Base-by-base conservation (phyloP, 495 filamentous ascomycete species). In the Beverwykella pulmonaria region DNA sequence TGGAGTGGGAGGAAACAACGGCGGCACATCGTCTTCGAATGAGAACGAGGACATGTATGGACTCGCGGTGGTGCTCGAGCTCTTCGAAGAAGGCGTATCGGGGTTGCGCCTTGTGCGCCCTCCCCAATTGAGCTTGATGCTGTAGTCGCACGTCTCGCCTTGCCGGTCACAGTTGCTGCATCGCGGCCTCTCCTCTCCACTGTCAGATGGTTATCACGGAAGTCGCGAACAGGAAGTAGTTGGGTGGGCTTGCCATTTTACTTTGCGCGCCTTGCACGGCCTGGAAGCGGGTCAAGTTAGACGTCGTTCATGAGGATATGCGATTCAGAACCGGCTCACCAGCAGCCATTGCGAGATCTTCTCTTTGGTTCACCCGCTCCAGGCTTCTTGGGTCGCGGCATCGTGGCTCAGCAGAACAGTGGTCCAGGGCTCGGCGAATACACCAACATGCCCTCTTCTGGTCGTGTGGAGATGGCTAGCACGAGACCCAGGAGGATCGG, bases 281-380 rank as follows among this genome's bases (percentile, higher is more conserved):
- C 71, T 73, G 52, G n/a, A 50, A 7, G 48, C 12, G 1, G 19
- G 36, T 53, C 49, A 58, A 36, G 19, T 68, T 53, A 50, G 49
- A 57, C n/a, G 34, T 20, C 39, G 17, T 19, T 56, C 48, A n/a
- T 15, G 53, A 58, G 19, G n/a, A 53, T 19, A 26, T 14, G n/a
- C 36, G 46, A 41, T 26, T 34, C 54, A 17, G 50, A 29, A 3
- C 22, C 23, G 23, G 48, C 86, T 80, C 77, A 92, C 91, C 91
- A 93, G 78, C 91, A 96, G 67, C 91, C 91, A 78, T 90, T 92
- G 48, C 91, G 84, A 72, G 90, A 92, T 74, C 91, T 81, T 71
- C 83, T 81, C 72, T 82, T 81, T 41, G 79, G 77, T 61, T 80
- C 80, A 44, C 68, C 62, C 32, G 73, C 72, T 19, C 70, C 61